These are phyloP conservation scores for Salvia splendens DNA, from an alignment of 257 asterid species.

Conservation along the genomic window DNA sequence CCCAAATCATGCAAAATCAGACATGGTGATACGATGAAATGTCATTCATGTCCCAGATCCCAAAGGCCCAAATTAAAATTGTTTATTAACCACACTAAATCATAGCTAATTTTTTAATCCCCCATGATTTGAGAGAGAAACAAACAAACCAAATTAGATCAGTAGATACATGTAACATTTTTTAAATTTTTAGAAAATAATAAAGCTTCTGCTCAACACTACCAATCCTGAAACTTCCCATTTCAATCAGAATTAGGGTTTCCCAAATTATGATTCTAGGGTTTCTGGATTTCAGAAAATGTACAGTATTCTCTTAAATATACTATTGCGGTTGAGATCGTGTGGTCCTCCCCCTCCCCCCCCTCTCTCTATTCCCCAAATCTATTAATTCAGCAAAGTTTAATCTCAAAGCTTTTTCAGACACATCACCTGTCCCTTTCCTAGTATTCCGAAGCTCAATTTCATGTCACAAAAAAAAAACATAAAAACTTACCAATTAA, in stretches of 20 bases:
- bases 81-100: constrained; percentile 18
- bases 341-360: constrained; percentile 32
- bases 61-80: constrained; percentile 30
- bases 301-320: constrained; percentile 15
- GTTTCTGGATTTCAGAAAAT: constrained; percentile 28
- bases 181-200: no score
- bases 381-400: constrained; percentile 11
- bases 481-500: no score
- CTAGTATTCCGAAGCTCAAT: constrained; percentile 13
- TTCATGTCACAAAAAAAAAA: not conserved
- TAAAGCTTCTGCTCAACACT: not conserved
- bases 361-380: not conserved
- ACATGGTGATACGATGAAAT: constrained; percentile 32
- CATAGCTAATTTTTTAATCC: constrained; percentile 29
- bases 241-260: constrained; percentile 45
- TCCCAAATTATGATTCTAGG: constrained; percentile 37
- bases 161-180: no score
- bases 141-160: not conserved
- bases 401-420: constrained; percentile 4
- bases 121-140: constrained; percentile 55
- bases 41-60: constrained; percentile 48
- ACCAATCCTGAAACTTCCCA: constrained; percentile 20
- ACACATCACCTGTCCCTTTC: constrained; percentile 29
- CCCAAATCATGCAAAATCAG: constrained; percentile 29
- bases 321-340: constrained; percentile 34